Evolutionary conservation across 176 grass and related monocot genomes (phyloP), one percentile per base, ranked within the genome.

Genomic region (Zoysia pacifica): DNA sequence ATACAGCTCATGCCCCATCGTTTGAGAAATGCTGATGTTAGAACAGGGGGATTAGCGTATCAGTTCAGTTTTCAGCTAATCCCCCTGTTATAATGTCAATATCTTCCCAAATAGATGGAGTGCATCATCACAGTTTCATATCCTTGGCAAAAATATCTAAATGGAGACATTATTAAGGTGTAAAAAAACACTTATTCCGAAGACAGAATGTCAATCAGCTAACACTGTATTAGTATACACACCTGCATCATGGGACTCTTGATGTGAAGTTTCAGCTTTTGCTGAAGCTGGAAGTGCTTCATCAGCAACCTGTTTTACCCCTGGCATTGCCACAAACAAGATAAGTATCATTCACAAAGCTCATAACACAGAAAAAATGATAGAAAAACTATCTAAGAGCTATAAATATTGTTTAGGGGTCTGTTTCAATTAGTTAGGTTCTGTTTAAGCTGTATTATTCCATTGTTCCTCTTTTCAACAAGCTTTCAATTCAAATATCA

Each of bases 181-280:
- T 59, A 14, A 28, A 73, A 18, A 65, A 83, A 61, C 73, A 78
- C 28, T 42, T 9, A 50, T 66, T 39, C 69, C 45, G 16, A 81
- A 38, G 35, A 84, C n/a, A 65, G 9, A 16, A 80, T 58, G 72
- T 48, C 10, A 50, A 70, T 51, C 14, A 77, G 54, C 7, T 49
- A 80, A 43, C 4, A 71, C 14, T 65, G 71, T 43, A 58, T 43
- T 66, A 58, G 37, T 58, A 72, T 50, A 66, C 58, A 60, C 11
- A 89, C 87, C 87, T 72, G 12, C 46, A 77, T 77, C 78, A 39
- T 80, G 48, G 3, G 51, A 70, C 77, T 81, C 77, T 66, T 85
- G 77, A 39, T 85, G 42, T 49, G 87, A 84, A 43, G 45, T 89
- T 42, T 48, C 45, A 70, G 82, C 72, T 51, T 43, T 80, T 58